Conservation (phyloP, 2,329 filamentous ascomycete genomes). For the Calcarisporium arbuscula region DNA sequence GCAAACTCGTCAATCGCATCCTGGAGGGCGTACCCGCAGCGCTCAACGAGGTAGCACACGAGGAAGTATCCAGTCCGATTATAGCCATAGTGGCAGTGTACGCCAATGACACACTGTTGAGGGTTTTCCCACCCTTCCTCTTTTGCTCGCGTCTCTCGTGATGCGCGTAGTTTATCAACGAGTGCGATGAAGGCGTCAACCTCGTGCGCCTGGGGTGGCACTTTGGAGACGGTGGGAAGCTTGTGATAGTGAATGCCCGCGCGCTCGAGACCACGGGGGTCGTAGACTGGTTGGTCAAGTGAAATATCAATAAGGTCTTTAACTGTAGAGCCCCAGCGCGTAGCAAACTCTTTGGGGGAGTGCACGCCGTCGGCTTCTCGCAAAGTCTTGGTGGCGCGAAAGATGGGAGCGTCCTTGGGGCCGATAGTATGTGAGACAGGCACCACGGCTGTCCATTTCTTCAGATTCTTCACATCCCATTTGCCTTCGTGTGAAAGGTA, state of each 20-base stretch:
- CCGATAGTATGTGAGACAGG: slow-evolving; percentile 76
- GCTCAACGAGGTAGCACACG: slow-evolving; percentile 83
- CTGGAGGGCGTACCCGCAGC: slow-evolving; percentile 62
- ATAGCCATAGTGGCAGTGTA: slow-evolving; percentile 95
- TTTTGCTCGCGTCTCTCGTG: slow-evolving; percentile 33
- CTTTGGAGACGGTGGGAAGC: slow-evolving; percentile 86
- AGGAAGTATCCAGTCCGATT: slow-evolving; percentile 92
- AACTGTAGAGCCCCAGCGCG: slow-evolving; percentile 59
- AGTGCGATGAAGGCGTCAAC: slow-evolving; percentile 48
- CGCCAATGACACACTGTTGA: slow-evolving; percentile 54
- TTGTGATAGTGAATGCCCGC: slow-evolving; percentile 72
- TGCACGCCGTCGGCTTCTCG: slow-evolving; percentile 82
- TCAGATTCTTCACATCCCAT: slow-evolving; percentile 96
- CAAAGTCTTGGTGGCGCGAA: slow-evolving; percentile 88
- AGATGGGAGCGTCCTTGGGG: slow-evolving; percentile 45
- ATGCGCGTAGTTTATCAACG: slow-evolving; percentile 53
- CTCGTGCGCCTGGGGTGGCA: slow-evolving; percentile 61
- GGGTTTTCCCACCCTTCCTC: slow-evolving; percentile 36
- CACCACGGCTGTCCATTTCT: slow-evolving; percentile 77
- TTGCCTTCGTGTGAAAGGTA: slow-evolving; percentile 85
- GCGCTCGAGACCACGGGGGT: slow-evolving; percentile 62
- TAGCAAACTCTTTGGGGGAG: slow-evolving; percentile 65
- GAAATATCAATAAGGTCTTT: slow-evolving; percentile 84
- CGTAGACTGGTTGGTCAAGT: slow-evolving; percentile 85
- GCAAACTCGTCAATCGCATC: slow-evolving; percentile 77